phyloP scores from a whole-genome alignment of 495 filamentous ascomycete species.

The Glonium stellatum region DNA sequence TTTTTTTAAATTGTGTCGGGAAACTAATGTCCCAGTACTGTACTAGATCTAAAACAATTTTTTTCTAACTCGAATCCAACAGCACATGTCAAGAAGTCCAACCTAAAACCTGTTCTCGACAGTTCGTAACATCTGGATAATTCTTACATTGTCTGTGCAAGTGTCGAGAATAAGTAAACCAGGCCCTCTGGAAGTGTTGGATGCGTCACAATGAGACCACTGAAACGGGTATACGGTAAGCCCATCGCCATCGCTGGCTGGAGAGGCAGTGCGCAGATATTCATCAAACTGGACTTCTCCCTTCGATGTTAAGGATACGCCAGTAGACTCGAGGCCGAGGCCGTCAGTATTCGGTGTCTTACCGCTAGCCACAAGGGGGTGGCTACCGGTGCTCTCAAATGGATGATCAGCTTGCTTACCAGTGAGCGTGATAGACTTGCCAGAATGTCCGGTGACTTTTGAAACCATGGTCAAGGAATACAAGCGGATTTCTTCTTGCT shows the following conservation, averaged over 20 bases:
- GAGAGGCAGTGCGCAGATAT: slow-evolving; percentile 1
- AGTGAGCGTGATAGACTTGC: slow-evolving; percentile 10
- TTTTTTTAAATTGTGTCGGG: too few relatives aligned
- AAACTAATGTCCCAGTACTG: too few relatives aligned
- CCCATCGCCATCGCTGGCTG: slow-evolving; percentile 9
- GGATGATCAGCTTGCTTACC: slow-evolving; percentile 4
- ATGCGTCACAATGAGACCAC: slow-evolving; percentile 8
- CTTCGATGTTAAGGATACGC: slow-evolving; percentile 8
- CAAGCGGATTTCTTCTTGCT: slow-evolving; percentile 11
- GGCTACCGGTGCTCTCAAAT: slow-evolving; percentile 8
- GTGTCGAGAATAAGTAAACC: background rate
- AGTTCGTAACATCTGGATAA: too few relatives aligned
- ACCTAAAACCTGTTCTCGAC: too few relatives aligned
- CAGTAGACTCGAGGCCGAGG: slow-evolving; percentile 7
- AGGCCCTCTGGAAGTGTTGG: slow-evolving; percentile 11
- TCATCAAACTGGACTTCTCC: slow-evolving; percentile 17
- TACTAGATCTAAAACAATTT: too few relatives aligned
- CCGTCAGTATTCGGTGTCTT: slow-evolving; percentile 14
- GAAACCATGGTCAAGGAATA: background rate
- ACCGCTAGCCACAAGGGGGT: slow-evolving; percentile 14
- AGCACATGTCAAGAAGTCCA: too few relatives aligned
- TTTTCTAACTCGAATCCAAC: too few relatives aligned
- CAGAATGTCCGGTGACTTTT: slow-evolving; percentile 12
- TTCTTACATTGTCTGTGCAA: too few relatives aligned
- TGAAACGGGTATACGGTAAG: slow-evolving; percentile 7